Evolutionary conservation across 1,284 basidiomycete species (phyloP).

Genomic region (Rhodotorula sp.): DNA sequence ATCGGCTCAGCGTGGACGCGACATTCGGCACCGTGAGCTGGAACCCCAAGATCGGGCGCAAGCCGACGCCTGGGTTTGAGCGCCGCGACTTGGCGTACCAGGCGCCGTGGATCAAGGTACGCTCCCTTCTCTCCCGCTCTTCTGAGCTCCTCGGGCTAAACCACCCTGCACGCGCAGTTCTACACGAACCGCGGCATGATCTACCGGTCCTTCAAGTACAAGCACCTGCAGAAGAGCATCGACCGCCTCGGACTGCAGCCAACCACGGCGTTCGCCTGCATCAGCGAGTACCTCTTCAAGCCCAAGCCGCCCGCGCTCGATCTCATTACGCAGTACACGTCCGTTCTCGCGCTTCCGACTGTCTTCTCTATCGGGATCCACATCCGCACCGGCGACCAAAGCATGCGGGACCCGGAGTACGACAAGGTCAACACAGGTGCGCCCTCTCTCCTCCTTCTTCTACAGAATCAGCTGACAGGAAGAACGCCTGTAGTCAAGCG

Average conservation of each 20-base stretch:
- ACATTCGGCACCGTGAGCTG: constrained; percentile 31
- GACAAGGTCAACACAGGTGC: constrained; percentile 33
- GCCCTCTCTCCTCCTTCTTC: neutral
- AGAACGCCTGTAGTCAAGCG: constrained; percentile 17
- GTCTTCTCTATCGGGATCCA: constrained; percentile 35
- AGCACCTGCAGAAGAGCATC: constrained; percentile 30
- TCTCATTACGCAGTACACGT: constrained; percentile 35
- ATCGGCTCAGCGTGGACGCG: constrained; percentile 27
- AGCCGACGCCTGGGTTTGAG: constrained; percentile 28
- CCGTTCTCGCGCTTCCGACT: constrained; percentile 18
- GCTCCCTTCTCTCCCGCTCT: neutral
- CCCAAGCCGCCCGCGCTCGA: constrained; percentile 33
- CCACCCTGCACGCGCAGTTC: constrained; percentile 4
- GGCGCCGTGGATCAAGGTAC: constrained; percentile 34
- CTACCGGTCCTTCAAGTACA: constrained; percentile 32
- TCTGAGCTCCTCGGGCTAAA: neutral
- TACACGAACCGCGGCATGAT: constrained; percentile 40
- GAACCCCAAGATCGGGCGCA: constrained; percentile 13
- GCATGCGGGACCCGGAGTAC: constrained; percentile 30
- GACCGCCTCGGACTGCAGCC: constrained; percentile 23
- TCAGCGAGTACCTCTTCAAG: constrained; percentile 35
- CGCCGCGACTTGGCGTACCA: constrained; percentile 26
- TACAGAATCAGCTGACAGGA: no score
- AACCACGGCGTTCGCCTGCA: constrained; percentile 29
- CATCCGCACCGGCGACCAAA: constrained; percentile 36